These are phyloP conservation scores for Ustilago trichophora DNA, from an alignment of 1,284 basidiomycete species.

Conservation along the genomic window DNA sequence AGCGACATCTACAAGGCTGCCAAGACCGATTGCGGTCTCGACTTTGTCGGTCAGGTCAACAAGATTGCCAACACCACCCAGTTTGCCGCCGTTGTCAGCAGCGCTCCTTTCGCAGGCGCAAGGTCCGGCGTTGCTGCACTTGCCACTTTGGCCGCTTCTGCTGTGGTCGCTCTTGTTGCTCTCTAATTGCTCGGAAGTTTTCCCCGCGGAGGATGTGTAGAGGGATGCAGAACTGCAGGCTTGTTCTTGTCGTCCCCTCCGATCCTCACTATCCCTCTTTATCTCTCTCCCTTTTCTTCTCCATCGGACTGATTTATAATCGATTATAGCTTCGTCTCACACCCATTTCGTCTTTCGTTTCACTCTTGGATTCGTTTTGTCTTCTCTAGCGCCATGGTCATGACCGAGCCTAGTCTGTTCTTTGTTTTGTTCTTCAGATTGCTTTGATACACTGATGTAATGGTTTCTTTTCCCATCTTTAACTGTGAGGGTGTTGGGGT, in stretches of 20 bases:
- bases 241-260: too few species aligned
- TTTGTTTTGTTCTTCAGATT: neutral
- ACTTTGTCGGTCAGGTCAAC: slow-evolving; percentile 48
- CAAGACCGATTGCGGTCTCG: slow-evolving; percentile 42
- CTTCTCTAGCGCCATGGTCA: too few species aligned
- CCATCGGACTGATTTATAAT: too few species aligned
- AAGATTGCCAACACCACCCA: slow-evolving; percentile 47
- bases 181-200: slow-evolving; percentile 1
- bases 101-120: slow-evolving; percentile 2
- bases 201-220: too few species aligned
- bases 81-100: slow-evolving; percentile 43
- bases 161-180: slow-evolving; percentile 20
- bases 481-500: too few species aligned
- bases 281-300: neutral
- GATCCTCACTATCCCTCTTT: too few species aligned
- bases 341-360: neutral
- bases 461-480: too few species aligned
- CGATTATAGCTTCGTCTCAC: neutral
- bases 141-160: slow-evolving; percentile 8
- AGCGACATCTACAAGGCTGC: slow-evolving; percentile 52
- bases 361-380: neutral
- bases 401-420: too few species aligned
- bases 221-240: too few species aligned
- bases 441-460: slow-evolving; percentile 11
- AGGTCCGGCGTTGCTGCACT: slow-evolving; percentile 5